Evolutionary conservation across 2,329 filamentous ascomycete species (phyloP), one percentile per base, ranked within the genome.

Genomic region (Aspergillus tamarii): DNA sequence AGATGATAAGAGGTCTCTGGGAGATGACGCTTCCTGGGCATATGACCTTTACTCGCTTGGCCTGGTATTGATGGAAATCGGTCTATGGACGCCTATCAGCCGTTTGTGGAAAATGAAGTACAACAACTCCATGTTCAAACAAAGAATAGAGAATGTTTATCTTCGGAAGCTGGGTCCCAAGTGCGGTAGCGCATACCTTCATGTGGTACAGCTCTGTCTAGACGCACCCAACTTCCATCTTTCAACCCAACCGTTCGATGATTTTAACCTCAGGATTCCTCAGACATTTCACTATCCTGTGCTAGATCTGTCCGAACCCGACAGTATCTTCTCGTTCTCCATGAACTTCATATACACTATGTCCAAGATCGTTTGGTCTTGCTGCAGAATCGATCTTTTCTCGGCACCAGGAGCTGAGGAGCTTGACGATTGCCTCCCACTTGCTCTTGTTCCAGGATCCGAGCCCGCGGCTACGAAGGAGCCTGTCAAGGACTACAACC

Each of bases 101-200:
- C 85, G 86, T 62, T 73, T 89, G 23, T 89, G 86, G 85, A 90
- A 90, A 70, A 79, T 84, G 65, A 89, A 89, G 71, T 90, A 90
- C 72, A 84, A 84, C 28, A 82, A 86, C 23, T 77, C 81, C 21
- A 86, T 88, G 76, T 89, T 89, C 78, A 88, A 88, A 72, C 80
- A 85, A 57, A 81, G 87, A 43, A 81, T 90, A n/a, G 86, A 89
- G 72, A 85, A 85, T 67, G 82, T 88, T 1, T 89, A 88, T 70
- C 83, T 88, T 50, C 84, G 86, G 39, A 87, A 87, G 66, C 76
- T 90, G 36, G 85, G 84, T 2, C 83, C 85, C 0, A 89, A 88
- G 73, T 89, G 87, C 71, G 87, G 88, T n/a, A 86, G 81, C 43
- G 82, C 85, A 3, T 90, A 88, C 70, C 85, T 88, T 79, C 84